A percentile compares a stretch with the other conserved stretches of the same genome.
Conservation (phyloP, 2,329 filamentous ascomycete species). For the Graphilbum fragrans region DNA sequence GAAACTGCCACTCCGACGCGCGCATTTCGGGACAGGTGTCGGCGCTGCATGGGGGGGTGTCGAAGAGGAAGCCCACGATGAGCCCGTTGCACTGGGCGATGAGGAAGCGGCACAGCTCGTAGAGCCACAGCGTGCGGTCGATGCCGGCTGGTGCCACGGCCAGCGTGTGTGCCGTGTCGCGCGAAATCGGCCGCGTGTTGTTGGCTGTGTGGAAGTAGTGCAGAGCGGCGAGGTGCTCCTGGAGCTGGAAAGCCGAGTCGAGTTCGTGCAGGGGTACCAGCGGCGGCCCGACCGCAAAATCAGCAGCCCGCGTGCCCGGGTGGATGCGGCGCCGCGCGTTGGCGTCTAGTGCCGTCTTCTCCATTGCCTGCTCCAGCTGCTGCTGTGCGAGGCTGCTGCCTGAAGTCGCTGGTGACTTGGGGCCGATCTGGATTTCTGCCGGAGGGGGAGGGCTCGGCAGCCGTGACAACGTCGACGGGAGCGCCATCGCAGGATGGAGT, state of each 20-base stretch:
- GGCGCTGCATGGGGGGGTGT: conserved; percentile 77
- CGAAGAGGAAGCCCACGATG: conserved; percentile 85
- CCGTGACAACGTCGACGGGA: conserved; percentile 70
- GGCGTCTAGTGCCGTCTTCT: conserved; percentile 53
- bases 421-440: conserved; percentile 80
- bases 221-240: conserved; percentile 90
- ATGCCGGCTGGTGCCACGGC: conserved; percentile 70
- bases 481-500: too few relatives aligned
- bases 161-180: conserved; percentile 62
- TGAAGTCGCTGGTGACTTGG: conserved; percentile 14
- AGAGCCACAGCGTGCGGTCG: conserved; percentile 86
- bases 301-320: conserved; percentile 78
- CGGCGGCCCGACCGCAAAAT: conserved; percentile 88
- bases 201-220: conserved; percentile 67
- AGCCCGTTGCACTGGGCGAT: conserved; percentile 90
- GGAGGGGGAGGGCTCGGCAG: conserved; percentile 90
- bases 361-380: conserved; percentile 46
- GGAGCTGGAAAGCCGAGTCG: conserved; percentile 92
- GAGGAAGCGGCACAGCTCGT: conserved; percentile 93
- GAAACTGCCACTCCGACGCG: conserved; percentile 96
- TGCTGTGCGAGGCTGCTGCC: conserved; percentile 30
- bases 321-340: conserved; percentile 77
- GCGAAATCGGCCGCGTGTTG: conserved; percentile 59
- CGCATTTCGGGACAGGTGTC: conserved; percentile 95
- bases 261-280: conserved; percentile 82